Base-by-base conservation (phyloP, 345 rosid species). In the Excoecaria cochinchinensis region DNA sequence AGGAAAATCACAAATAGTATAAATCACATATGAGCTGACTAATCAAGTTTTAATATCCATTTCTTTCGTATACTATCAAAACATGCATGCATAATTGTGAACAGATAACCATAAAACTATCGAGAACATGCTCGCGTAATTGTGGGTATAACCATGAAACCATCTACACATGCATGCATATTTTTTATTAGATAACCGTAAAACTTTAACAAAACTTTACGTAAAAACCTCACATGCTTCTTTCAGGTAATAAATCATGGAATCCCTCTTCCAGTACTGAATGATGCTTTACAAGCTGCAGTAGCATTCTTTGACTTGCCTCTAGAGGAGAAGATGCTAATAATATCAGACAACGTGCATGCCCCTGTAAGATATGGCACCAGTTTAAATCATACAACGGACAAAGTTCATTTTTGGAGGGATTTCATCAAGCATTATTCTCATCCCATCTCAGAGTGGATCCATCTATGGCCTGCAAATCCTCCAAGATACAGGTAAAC, bases 381-480 rank as follows among this genome's bases (percentile, higher is more conserved):
- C 74, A 89, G 92, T 77, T 53, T 89, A 47, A 89, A 87, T 80
- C 92, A 84, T 69, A 64, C 75, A 57, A 83, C 39, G 21, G 90
- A 89, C 73, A 81, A 77, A 78, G 84, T 87, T 78, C 86, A 80
- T 58, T 89, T 79, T 70, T 87, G 92, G 92, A 85, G 92, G 79
- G 92, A 89, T 70, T 89, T 89, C 82, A 79, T 89, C 66, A 89
- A 89, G 78, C 89, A 85, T 75, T 87, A 87, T 81, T 81, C 88
- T 73, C 83, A 89, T 78, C 92, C 92, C 10, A 76, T 85, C 75
- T 76, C 88, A n/a, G 78, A 84, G 3, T 89, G 90, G 92, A 85
- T 84, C 66, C 59, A 87, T 65, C 82, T 85, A 57, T 89, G 92
- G 92, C 90, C 92, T 79, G 77, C 84, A 70, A 84, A 83, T 74